Evolutionary conservation across 495 filamentous ascomycete genomes (phyloP).

Genomic region (Mycothermus thermophilus): DNA sequence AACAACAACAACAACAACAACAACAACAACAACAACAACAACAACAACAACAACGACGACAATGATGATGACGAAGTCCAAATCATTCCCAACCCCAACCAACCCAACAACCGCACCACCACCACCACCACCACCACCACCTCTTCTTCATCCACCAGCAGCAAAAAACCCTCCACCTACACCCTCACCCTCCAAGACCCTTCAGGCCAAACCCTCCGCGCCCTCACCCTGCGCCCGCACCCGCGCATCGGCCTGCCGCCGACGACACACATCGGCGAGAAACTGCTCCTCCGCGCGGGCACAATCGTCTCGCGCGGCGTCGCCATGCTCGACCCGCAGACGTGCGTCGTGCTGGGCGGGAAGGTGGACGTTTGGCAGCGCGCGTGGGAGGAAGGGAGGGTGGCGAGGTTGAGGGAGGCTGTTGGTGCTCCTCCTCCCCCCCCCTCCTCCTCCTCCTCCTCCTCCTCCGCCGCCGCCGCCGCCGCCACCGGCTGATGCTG

Average conservation of each 20-base stretch:
- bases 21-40: constrained; percentile 13
- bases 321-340: constrained; percentile 55
- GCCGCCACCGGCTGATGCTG: constrained; percentile 61
- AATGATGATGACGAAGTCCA: background rate
- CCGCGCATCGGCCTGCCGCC: constrained; percentile 48
- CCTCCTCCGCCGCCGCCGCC: constrained; percentile 68
- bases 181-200: constrained; percentile 74
- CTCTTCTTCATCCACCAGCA: background rate
- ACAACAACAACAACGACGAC: constrained; percentile 21
- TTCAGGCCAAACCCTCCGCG: constrained; percentile 52
- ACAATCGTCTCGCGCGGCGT: constrained; percentile 59
- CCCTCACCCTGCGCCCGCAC: constrained; percentile 55
- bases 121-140: background rate
- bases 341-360: constrained; percentile 58
- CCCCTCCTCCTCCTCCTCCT: constrained; percentile 45
- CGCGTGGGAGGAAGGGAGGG: constrained; percentile 59
- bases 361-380: constrained; percentile 74
- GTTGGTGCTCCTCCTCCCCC: constrained; percentile 24
- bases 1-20: background rate
- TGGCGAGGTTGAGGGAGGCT: constrained; percentile 50
- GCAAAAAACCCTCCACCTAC: constrained; percentile 46
- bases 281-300: constrained; percentile 55
- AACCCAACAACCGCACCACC: background rate
- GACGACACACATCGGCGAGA: constrained; percentile 65
- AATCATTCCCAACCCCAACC: too few species aligned